A percentile compares a stretch with the other conserved stretches of the same genome.
Conservation (phyloP, 2,329 filamentous ascomycete species). For the Nothophoma quercina region DNA sequence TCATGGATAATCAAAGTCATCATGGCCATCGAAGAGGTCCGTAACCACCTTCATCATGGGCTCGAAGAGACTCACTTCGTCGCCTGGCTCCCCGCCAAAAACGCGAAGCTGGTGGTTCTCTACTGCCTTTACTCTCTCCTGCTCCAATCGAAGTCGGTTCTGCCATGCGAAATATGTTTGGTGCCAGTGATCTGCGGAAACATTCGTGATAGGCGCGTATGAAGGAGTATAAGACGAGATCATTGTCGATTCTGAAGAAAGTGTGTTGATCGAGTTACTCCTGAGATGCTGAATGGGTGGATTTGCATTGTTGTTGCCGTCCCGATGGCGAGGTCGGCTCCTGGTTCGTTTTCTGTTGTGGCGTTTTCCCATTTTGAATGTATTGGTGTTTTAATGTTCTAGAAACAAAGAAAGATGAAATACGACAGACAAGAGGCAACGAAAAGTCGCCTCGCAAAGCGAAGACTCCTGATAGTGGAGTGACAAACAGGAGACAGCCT, state of each 20-base stretch:
- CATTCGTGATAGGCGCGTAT: conserved; percentile 25
- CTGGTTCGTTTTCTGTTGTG: conserved; percentile 55
- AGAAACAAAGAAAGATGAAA: conserved; percentile 17
- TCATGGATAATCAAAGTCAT: conserved; percentile 56
- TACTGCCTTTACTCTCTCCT: conserved; percentile 37
- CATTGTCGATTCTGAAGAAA: conserved; percentile 32
- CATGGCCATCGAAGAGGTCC: conserved; percentile 53
- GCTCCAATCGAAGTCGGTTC: conserved; percentile 38
- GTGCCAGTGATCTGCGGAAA: conserved; percentile 44
- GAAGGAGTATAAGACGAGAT: conserved; percentile 32
- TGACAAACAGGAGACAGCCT: conserved; percentile 18
- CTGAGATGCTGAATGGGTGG: conserved; percentile 37
- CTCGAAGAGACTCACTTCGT: conserved; percentile 53
- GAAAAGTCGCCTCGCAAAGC: conserved; percentile 40
- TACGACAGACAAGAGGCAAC: conserved; percentile 11
- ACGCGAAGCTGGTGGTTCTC: conserved; percentile 51
- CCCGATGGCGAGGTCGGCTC: conserved; percentile 52
- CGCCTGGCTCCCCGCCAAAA: conserved; percentile 54
- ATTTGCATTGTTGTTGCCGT: conserved; percentile 33
- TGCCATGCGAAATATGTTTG: conserved; percentile 50
- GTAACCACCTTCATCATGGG: conserved; percentile 58
- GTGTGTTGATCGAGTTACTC: conserved; percentile 42
- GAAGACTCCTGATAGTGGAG: conserved; percentile 35
- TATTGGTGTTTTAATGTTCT: conserved; percentile 4
- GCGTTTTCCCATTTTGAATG: conserved; percentile 47